Base-by-base conservation (phyloP, 768 basidiomycete genomes). In the Panus rudis region DNA sequence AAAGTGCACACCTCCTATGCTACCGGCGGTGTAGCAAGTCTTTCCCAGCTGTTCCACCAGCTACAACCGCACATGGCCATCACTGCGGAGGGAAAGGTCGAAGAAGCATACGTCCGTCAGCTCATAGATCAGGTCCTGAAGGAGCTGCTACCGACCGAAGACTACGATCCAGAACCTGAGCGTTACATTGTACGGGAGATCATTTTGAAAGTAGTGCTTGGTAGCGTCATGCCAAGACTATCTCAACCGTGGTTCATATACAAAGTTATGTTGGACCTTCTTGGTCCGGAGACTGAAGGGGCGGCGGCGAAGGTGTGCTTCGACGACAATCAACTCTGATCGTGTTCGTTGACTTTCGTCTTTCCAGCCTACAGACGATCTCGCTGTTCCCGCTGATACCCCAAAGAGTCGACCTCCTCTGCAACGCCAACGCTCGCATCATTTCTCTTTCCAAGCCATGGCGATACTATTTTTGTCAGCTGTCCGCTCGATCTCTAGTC, bases 221-320 rank as follows among this genome's bases (percentile, higher is more conserved):
- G 74, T 37, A 79, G 81, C 49, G 63, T 84, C 20, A 55, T 84
- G 17, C 81, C 81, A 23, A 80, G 76, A 51, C 59, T 94, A 39
- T 75, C 79, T 5, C 84, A 96, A 58, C 85, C 88, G 0, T 97
- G 93, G 92, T 97, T 96, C 60, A 75, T 94, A 35, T 80, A 91
- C 45, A 79, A 71, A 54, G 55, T 73, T 3, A 67, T 85, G 10
- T 67, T 93, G 26, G 79, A 81, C 53, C 60, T 83, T 3, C 63
- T 94, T 10, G 84, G 78, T 6, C 66, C 71, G 20, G 56, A 59
- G 27, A 59, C 64, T 2, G 63, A 61, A 20, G 45, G 14, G 12
- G 50, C 24, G 19, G 46, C 7, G 21, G 12, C 35, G 32, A 52
- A 57, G 56, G 55, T 56, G 39, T 32, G 58, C n/a, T n/a, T n/a